These are phyloP conservation scores for Yamadazyma siamensis DNA, from an alignment of 1,139 yeast genomes.

Conservation along the genomic window DNA sequence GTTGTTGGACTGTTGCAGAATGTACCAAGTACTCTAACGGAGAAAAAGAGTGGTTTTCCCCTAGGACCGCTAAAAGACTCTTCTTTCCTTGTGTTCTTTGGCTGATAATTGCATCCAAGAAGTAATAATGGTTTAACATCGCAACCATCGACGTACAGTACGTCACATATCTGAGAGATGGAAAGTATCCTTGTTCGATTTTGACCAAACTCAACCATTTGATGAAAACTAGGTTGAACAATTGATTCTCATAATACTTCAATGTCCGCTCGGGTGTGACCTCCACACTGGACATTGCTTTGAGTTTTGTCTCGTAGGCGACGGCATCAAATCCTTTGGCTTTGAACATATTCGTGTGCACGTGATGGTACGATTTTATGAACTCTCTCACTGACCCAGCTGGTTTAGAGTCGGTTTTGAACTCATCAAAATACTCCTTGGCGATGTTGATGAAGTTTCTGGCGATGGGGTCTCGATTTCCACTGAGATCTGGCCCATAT, in stretches of 20 bases:
- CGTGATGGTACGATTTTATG: conserved; percentile 10
- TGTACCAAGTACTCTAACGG: conserved; percentile 20
- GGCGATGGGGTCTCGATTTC: conserved; percentile 12
- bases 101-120: conserved; percentile 17
- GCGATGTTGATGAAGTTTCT: conserved; percentile 17
- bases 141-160: conserved; percentile 25
- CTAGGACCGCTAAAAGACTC: conserved; percentile 12
- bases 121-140: conserved; percentile 24
- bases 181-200: conserved; percentile 30
- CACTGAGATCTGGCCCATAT: conserved; percentile 17
- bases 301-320: conserved; percentile 3
- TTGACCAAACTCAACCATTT: conserved; percentile 32
- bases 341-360: conserved; percentile 6
- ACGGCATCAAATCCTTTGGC: conserved; percentile 2
- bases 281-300: conserved; percentile 1
- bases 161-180: conserved; percentile 28
- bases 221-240: conserved; percentile 17
- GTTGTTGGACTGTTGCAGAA: conserved; percentile 20
- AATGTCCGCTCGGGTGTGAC: conserved; percentile 11
- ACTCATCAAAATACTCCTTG: conserved; percentile 24
- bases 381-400: conserved; percentile 13
- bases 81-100: conserved; percentile 10
- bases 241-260: conserved; percentile 20
- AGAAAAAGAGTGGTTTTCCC: conserved; percentile 10
- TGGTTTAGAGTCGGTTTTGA: conserved; percentile 4